Conservation (phyloP, 2,329 filamentous ascomycete genomes). For the Chalaropsis ovoidea region DNA sequence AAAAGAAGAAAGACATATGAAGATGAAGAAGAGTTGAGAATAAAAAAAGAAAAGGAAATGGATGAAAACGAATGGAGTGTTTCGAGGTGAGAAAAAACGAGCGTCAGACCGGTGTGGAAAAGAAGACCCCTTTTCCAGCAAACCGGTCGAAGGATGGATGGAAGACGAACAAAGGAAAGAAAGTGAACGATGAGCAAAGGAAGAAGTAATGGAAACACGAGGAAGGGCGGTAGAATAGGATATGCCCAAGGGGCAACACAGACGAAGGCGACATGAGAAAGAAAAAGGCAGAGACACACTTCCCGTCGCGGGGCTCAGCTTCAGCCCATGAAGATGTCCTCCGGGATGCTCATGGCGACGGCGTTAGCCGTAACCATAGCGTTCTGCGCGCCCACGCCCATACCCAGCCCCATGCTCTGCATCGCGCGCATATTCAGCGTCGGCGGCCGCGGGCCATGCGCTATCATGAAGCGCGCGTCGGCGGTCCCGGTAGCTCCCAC, state of each 20-base stretch:
- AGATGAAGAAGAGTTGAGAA: background rate
- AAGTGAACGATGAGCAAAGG: background rate
- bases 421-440: conserved; percentile 38
- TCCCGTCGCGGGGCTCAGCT: conserved; percentile 2
- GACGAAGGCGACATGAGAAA: background rate
- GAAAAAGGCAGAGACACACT: background rate
- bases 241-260: background rate
- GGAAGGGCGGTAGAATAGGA: background rate
- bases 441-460: conserved; percentile 6
- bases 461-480: conserved; percentile 20
- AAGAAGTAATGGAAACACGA: background rate
- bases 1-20: background rate
- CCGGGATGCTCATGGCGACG: conserved; percentile 37
- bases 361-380: conserved; percentile 37
- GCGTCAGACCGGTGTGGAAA: background rate
- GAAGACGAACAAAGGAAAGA: conserved; percentile 13
- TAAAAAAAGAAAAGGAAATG: conserved; percentile 8
- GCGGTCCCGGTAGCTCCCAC: background rate
- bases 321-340: conserved; percentile 46
- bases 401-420: conserved; percentile 36
- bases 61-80: background rate
- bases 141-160: background rate
- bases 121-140: background rate
- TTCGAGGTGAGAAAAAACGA: background rate
- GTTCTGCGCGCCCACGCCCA: conserved; percentile 34